phyloP scores from a whole-genome alignment of 495 filamentous ascomycete species.

The Aspergillus baeticus region DNA sequence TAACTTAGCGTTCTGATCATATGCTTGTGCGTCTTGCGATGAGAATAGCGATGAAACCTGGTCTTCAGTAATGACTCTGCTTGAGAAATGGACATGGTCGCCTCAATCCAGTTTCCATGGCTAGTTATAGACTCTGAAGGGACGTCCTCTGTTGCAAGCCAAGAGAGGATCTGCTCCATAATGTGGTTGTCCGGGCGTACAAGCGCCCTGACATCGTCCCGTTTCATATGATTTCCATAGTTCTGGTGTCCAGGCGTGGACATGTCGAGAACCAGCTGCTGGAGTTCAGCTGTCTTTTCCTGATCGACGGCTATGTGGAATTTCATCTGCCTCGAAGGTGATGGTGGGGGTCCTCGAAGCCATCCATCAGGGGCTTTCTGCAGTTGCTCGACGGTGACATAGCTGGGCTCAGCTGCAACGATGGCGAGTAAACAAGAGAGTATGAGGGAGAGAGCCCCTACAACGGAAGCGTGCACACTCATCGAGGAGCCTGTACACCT shows the following conservation, averaged over 20 bases:
- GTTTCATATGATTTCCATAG: slow-evolving; percentile 65
- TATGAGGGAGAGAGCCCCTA: slow-evolving; percentile 15
- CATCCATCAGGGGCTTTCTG: slow-evolving; percentile 43
- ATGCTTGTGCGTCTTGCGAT: slow-evolving; percentile 30
- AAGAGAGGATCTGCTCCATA: slow-evolving; percentile 41
- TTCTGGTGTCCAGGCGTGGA: slow-evolving; percentile 58
- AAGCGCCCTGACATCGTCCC: slow-evolving; percentile 51
- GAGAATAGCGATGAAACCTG: slow-evolving; percentile 51
- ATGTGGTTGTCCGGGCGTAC: slow-evolving; percentile 47
- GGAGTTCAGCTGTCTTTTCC: slow-evolving; percentile 52
- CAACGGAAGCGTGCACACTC: slow-evolving; percentile 5
- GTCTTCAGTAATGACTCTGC: slow-evolving; percentile 56
- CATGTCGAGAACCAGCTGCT: slow-evolving; percentile 59
- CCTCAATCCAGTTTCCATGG: slow-evolving; percentile 57
- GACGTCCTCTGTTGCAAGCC: slow-evolving; percentile 51
- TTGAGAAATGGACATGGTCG: slow-evolving; percentile 47
- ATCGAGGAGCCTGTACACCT: slow-evolving; percentile 9
- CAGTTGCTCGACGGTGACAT: slow-evolving; percentile 48
- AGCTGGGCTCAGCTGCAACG: slow-evolving; percentile 6
- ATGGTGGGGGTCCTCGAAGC: slow-evolving; percentile 37
- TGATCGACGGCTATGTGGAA: slow-evolving; percentile 57
- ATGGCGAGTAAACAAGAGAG: slow-evolving; percentile 5
- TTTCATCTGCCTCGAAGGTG: slow-evolving; percentile 36
- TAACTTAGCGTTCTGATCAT: slow-evolving; percentile 57
- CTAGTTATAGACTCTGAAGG: slow-evolving; percentile 38